Evolutionary conservation across 129 eudicot genomes (phyloP).

Genomic region (Tanacetum coccineum): DNA sequence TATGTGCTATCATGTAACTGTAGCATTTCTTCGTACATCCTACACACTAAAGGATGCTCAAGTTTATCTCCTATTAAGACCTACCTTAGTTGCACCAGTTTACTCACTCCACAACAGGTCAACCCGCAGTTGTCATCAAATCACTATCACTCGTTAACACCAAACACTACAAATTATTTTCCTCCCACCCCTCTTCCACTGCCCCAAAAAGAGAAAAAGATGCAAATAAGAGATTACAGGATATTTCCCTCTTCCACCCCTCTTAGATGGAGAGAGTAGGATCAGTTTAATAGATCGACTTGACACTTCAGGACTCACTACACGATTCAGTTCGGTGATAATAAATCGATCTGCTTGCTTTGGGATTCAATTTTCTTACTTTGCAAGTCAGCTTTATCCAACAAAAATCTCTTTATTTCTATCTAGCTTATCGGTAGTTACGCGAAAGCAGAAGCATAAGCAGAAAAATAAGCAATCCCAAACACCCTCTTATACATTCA

Average conservation of each 20-base stretch:
- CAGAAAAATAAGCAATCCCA: no score
- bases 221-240: background rate
- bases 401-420: no score
- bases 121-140: background rate
- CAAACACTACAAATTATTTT: background rate
- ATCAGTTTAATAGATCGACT: constrained; percentile 6
- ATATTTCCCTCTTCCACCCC: no score
- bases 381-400: no score
- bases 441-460: no score
- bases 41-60: background rate
- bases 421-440: no score
- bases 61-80: background rate
- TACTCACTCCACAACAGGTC: background rate
- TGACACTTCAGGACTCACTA: background rate
- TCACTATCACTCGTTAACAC: background rate
- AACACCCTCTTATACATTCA: no score
- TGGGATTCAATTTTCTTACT: no score
- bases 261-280: constrained; percentile 5
- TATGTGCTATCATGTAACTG: background rate
- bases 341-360: no score
- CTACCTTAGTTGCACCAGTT: background rate
- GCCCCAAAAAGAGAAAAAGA: constrained; percentile 9
- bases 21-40: background rate
- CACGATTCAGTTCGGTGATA: background rate
- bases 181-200: background rate